A percentile compares a stretch with the other conserved stretches of the same genome.
Conservation (phyloP, 768 basidiomycete genomes). For the Boletus sensibilis region DNA sequence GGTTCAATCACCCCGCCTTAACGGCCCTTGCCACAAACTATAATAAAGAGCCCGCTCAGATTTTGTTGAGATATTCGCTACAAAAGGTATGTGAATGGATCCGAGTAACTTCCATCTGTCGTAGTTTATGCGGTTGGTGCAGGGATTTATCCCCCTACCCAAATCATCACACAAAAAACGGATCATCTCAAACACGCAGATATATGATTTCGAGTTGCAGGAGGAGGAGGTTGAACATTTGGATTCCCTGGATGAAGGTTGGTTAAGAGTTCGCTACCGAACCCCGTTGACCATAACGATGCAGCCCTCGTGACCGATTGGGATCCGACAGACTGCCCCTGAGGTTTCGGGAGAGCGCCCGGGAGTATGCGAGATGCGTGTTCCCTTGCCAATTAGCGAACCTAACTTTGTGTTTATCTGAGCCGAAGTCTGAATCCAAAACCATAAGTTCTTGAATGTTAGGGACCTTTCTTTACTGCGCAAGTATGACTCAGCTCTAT, state of each 20-base stretch:
- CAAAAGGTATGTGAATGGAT: slow-evolving; percentile 53
- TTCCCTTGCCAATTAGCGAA: slow-evolving; percentile 11
- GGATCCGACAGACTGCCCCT: slow-evolving; percentile 12
- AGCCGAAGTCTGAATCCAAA: not conserved
- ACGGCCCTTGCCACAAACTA: slow-evolving; percentile 50
- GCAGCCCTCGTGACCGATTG: slow-evolving; percentile 4
- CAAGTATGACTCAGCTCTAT: not conserved
- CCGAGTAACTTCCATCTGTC: not conserved
- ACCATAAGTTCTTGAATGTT: too few relatives aligned
- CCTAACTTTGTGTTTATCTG: slow-evolving; percentile 18
- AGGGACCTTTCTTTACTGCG: too few relatives aligned
- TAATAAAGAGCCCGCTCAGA: slow-evolving; percentile 52
- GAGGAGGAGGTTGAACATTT: slow-evolving; percentile 48
- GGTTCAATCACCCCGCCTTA: slow-evolving; percentile 60
- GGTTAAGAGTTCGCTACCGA: slow-evolving; percentile 7
- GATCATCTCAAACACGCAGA: slow-evolving; percentile 56
- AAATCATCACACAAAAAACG: slow-evolving; percentile 56
- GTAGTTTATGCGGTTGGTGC: not conserved
- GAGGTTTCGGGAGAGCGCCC: slow-evolving; percentile 1
- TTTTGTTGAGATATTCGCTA: slow-evolving; percentile 57
- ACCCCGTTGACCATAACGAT: slow-evolving; percentile 1
- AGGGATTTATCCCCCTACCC: slow-evolving; percentile 56
- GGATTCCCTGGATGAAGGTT: slow-evolving; percentile 55
- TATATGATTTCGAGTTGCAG: slow-evolving; percentile 63
- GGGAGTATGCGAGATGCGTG: not conserved